These are phyloP conservation scores for Didymella pomorum DNA, from an alignment of 2,329 filamentous ascomycete species.

Conservation along the genomic window DNA sequence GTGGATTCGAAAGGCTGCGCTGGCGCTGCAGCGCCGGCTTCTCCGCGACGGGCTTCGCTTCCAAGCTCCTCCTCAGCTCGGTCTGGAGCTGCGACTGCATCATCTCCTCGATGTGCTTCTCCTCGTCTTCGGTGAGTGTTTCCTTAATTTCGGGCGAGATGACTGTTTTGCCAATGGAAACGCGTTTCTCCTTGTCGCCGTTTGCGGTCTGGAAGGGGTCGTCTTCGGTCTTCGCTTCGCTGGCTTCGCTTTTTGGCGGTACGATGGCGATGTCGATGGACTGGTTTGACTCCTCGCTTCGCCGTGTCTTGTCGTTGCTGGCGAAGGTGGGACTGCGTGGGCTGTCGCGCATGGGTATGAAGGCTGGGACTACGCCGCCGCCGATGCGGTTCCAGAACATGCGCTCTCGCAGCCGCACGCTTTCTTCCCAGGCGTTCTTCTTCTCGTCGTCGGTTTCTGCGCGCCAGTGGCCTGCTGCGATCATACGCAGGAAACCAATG, in stretches of 20 bases:
- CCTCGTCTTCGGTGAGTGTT: conserved; percentile 35
- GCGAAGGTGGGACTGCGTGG: conserved; percentile 46
- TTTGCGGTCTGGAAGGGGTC: conserved; percentile 45
- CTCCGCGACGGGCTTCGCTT: conserved; percentile 14
- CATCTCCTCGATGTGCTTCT: conserved; percentile 46
- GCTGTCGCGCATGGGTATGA: conserved; percentile 47
- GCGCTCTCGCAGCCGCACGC: conserved; percentile 84
- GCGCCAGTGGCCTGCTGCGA: conserved; percentile 91
- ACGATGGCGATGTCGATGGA: conserved; percentile 26
- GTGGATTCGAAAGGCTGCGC: conserved; percentile 39
- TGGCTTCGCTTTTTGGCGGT: conserved; percentile 35
- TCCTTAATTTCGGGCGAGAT: conserved; percentile 32
- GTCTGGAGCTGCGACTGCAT: conserved; percentile 47
- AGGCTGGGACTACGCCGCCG: conserved; percentile 82
- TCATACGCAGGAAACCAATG: conserved; percentile 86
- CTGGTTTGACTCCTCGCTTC: conserved; percentile 41
- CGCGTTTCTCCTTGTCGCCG: conserved; percentile 41
- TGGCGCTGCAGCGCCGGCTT: conserved; percentile 30
- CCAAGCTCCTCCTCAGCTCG: conserved; percentile 41
- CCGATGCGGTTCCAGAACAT: conserved; percentile 98
- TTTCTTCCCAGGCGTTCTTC: conserved; percentile 92
- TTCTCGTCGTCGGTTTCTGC: conserved; percentile 84
- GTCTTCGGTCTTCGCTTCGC: conserved; percentile 34
- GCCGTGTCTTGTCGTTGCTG: conserved; percentile 33
- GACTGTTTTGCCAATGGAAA: conserved; percentile 51